phyloP scores from a whole-genome alignment of 768 basidiomycete species.

The Lentinula boryana region DNA sequence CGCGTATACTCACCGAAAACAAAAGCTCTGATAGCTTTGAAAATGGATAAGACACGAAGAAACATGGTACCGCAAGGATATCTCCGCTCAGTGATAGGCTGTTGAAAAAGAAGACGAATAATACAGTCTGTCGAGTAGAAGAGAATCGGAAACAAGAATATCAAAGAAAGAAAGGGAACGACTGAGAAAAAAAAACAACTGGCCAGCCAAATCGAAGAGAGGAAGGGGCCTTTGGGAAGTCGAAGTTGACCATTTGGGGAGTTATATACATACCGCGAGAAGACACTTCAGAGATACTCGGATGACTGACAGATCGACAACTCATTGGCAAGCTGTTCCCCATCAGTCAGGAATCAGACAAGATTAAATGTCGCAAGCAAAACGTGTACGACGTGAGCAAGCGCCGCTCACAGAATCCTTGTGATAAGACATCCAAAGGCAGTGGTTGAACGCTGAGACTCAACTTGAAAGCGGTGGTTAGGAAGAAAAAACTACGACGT shows the following conservation, averaged over 20 bases:
- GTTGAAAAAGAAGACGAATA: not conserved
- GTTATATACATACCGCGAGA: not conserved
- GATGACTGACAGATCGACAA: not conserved
- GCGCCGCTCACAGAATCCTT: not conserved
- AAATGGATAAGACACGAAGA: conserved; percentile 20
- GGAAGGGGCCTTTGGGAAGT: conserved; percentile 21
- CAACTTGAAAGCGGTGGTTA: no score
- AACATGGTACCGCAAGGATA: conserved; percentile 12
- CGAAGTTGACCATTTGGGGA: not conserved
- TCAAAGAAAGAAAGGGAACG: conserved; percentile 9
- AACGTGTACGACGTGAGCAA: not conserved
- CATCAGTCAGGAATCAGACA: not conserved
- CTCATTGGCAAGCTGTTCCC: not conserved
- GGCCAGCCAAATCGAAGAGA: conserved; percentile 10
- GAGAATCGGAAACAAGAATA: not conserved
- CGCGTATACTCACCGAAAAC: conserved; percentile 26
- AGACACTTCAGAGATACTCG: not conserved
- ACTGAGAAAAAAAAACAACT: conserved; percentile 9
- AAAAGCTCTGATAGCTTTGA: conserved; percentile 25
- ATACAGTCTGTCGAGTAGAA: conserved; percentile 9
- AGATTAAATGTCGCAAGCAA: not conserved
- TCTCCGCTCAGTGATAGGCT: not conserved
- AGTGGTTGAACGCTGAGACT: not conserved
- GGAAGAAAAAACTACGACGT: no score
- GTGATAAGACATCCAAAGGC: not conserved